A percentile compares a stretch with the other conserved stretches of the same genome.
Evolutionary conservation across 768 basidiomycete genomes (phyloP).

Genomic region (Boletus vermiculosoides): DNA sequence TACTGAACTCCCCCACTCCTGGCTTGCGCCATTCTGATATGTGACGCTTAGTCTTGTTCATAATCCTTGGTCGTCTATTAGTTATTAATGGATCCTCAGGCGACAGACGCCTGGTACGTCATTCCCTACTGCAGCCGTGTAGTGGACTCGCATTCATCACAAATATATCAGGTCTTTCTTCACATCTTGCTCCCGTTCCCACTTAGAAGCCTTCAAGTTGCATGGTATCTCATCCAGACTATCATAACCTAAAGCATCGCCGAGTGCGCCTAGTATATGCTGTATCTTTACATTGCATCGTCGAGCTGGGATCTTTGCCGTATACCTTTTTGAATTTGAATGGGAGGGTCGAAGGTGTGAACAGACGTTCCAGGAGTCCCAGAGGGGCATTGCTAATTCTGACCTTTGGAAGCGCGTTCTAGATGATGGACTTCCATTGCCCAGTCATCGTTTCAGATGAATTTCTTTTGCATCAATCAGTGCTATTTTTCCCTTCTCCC

Average conservation of each 20-base stretch:
- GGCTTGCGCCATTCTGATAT: background rate
- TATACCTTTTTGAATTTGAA: background rate
- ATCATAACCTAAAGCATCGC: slow-evolving; percentile 11
- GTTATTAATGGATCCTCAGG: slow-evolving; percentile 1
- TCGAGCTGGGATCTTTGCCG: background rate
- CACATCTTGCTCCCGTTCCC: background rate
- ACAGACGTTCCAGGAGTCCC: background rate
- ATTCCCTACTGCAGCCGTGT: background rate
- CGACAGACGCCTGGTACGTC: slow-evolving; percentile 11
- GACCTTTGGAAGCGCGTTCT: background rate
- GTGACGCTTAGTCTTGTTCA: background rate
- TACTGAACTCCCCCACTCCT: background rate
- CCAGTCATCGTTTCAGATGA: background rate
- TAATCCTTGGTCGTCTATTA: background rate
- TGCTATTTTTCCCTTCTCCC: background rate
- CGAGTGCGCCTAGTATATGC: slow-evolving; percentile 14
- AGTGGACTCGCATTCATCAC: slow-evolving; percentile 6
- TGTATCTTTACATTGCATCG: slow-evolving; percentile 6
- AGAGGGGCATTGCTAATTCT: background rate
- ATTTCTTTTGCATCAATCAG: background rate
- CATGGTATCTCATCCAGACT: background rate
- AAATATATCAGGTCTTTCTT: background rate
- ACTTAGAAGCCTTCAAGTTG: background rate
- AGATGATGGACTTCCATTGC: background rate
- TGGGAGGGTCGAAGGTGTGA: background rate